Percentiles rank a stretch among this genome's conserved stretches.
Evolutionary conservation across 345 rosid genomes (phyloP).

Genomic region (Salix caprea): DNA sequence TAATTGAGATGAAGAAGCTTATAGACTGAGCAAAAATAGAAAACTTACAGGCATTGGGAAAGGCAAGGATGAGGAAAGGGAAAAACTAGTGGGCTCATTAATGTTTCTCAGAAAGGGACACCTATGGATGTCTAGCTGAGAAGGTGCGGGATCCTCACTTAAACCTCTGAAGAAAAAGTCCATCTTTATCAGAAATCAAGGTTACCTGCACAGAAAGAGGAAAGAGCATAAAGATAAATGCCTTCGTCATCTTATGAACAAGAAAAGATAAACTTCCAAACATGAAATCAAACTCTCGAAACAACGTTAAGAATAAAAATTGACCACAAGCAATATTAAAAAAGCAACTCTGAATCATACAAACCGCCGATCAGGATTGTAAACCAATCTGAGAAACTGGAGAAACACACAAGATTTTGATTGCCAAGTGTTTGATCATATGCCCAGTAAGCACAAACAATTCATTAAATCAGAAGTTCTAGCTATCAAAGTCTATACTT

Average conservation of each 20-base stretch:
- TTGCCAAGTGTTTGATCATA: background rate
- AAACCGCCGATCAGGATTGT: background rate
- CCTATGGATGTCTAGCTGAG: conserved; percentile 52
- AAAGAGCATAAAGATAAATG: background rate
- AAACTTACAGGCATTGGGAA: conserved; percentile 72
- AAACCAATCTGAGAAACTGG: background rate
- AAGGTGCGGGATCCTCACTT: conserved; percentile 45
- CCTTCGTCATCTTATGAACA: background rate
- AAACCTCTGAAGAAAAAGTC: conserved; percentile 48
- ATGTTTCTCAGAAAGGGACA: conserved; percentile 97
- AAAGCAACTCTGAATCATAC: background rate
- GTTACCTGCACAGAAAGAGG: conserved; percentile 27
- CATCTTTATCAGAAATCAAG: conserved; percentile 36
- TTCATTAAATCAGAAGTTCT: background rate
- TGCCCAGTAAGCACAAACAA: background rate
- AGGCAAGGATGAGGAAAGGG: conserved; percentile 61
- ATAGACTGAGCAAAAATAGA: background rate
- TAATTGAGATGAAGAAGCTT: conserved; percentile 1
- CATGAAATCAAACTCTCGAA: background rate
- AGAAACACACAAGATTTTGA: background rate
- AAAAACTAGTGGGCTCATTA: conserved; percentile 88
- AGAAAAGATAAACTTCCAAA: background rate
- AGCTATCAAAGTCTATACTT: background rate
- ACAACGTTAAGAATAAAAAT: background rate
- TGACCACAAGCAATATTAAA: background rate